Percentiles rank a stretch among this genome's conserved stretches.
These are phyloP conservation scores for Macrolepiota fuliginosa DNA, from an alignment of 768 basidiomycete genomes.

Conservation along the genomic window DNA sequence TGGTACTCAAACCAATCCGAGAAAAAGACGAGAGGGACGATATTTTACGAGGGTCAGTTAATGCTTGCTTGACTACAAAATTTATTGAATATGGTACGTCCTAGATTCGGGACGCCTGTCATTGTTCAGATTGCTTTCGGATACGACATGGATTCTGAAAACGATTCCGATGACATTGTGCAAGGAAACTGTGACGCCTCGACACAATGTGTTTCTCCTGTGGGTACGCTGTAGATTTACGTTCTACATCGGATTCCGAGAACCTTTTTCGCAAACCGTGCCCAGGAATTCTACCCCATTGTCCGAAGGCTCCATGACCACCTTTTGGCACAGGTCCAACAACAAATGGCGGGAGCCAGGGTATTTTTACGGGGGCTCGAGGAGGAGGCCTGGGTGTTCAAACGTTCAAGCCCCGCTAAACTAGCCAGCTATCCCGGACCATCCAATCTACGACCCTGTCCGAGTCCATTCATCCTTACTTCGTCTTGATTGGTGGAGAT, in stretches of 20 bases:
- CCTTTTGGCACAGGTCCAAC: too few relatives aligned
- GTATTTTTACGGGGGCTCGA: not conserved
- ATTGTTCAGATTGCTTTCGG: too few relatives aligned
- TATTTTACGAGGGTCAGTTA: not conserved
- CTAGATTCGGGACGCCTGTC: not conserved
- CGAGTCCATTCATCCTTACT: conserved; percentile 74
- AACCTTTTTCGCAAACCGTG: conserved; percentile 17
- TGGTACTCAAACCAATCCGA: not conserved
- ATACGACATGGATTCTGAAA: not conserved
- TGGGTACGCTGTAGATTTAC: not conserved
- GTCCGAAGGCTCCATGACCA: conserved; percentile 16
- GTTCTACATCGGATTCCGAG: conserved; percentile 19
- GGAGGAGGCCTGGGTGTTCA: conserved; percentile 26
- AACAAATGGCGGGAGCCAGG: not conserved
- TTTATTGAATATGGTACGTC: not conserved
- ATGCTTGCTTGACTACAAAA: fast-evolving
- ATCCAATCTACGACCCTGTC: conserved; percentile 57
- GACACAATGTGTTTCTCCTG: not conserved
- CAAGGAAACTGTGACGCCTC: not conserved
- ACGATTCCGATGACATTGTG: not conserved
- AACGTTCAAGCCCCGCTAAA: not conserved
- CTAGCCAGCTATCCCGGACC: conserved; percentile 53
- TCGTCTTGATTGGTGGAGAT: conserved; percentile 46
- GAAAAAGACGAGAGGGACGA: not conserved
- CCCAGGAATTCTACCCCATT: too few relatives aligned